Percentiles rank a stretch among this genome's conserved stretches.
These are phyloP conservation scores for Corrigiola litoralis DNA, from an alignment of 179 eudicot genomes.

Conservation along the genomic window DNA sequence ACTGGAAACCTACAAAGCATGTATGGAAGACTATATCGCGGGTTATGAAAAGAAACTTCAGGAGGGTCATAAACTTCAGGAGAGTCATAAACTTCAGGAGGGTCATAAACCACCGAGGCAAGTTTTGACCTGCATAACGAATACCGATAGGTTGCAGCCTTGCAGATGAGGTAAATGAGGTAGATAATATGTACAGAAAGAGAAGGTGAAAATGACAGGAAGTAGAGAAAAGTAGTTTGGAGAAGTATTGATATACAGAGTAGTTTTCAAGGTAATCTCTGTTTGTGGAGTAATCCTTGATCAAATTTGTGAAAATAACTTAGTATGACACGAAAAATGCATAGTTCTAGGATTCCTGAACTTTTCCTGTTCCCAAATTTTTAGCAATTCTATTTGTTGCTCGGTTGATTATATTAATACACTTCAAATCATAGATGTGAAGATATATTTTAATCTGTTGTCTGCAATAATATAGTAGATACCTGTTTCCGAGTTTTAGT, in stretches of 20 bases:
- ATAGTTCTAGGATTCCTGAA: too few relatives aligned
- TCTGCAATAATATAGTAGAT: too few relatives aligned
- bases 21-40: slow-evolving; percentile 72
- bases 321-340: background rate
- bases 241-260: background rate
- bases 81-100: slow-evolving; percentile 28
- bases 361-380: too few relatives aligned
- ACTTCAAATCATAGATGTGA: too few relatives aligned
- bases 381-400: too few relatives aligned
- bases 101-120: slow-evolving; percentile 15
- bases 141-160: background rate
- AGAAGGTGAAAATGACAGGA: background rate
- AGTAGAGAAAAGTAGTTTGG: background rate
- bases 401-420: too few relatives aligned
- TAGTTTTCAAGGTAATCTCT: background rate
- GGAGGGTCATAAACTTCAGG: slow-evolving; percentile 20
- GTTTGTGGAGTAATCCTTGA: background rate
- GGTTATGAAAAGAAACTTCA: slow-evolving; percentile 47
- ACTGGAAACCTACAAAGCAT: slow-evolving; percentile 58
- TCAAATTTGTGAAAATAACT: background rate
- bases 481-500: too few relatives aligned
- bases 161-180: slow-evolving; percentile 9
- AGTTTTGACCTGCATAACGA: slow-evolving; percentile 2
- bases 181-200: slow-evolving; percentile 10
- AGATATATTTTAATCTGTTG: too few relatives aligned